Evolutionary conservation across 1,139 yeast species (phyloP).

Genomic region (Scheffersomyces titani): DNA sequence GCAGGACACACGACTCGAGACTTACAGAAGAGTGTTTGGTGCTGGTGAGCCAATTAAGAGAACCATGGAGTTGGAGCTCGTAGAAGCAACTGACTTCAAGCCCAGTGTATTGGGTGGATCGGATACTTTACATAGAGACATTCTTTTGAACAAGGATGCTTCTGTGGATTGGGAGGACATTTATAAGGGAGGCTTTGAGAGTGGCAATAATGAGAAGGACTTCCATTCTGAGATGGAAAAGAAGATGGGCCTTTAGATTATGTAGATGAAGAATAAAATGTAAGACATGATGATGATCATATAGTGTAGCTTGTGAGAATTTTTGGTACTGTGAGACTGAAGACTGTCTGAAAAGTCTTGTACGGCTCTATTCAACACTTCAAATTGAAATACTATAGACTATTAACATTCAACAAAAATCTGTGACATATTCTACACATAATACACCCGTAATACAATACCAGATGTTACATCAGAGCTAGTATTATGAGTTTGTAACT

Average conservation of each 20-base stretch:
- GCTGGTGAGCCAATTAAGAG: slow-evolving; percentile 93
- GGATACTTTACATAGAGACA: slow-evolving; percentile 67
- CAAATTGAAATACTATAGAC: not conserved
- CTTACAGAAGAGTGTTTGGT: slow-evolving; percentile 82
- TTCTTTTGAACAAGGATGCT: slow-evolving; percentile 73
- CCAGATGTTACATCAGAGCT: not conserved
- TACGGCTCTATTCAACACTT: too few species aligned
- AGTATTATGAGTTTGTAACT: too few species aligned
- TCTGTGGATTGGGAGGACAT: slow-evolving; percentile 93
- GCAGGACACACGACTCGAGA: slow-evolving; percentile 68
- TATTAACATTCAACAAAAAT: not conserved
- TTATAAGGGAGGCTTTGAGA: slow-evolving; percentile 57
- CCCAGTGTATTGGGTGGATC: slow-evolving; percentile 64
- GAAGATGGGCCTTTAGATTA: slow-evolving; percentile 53
- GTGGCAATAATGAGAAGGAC: slow-evolving; percentile 41
- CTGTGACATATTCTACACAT: not conserved
- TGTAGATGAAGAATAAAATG: not conserved
- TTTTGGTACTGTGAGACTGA: not conserved
- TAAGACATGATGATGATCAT: not conserved
- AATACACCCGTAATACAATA: not conserved
- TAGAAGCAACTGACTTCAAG: slow-evolving; percentile 70
- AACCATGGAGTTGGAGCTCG: slow-evolving; percentile 78
- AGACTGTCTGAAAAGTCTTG: not conserved
- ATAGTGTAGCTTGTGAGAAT: not conserved
- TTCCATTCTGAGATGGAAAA: slow-evolving; percentile 74